These are phyloP conservation scores for Peronospora farinosa DNA, from an alignment of 352 stramenopile genomes.

Conservation along the genomic window DNA sequence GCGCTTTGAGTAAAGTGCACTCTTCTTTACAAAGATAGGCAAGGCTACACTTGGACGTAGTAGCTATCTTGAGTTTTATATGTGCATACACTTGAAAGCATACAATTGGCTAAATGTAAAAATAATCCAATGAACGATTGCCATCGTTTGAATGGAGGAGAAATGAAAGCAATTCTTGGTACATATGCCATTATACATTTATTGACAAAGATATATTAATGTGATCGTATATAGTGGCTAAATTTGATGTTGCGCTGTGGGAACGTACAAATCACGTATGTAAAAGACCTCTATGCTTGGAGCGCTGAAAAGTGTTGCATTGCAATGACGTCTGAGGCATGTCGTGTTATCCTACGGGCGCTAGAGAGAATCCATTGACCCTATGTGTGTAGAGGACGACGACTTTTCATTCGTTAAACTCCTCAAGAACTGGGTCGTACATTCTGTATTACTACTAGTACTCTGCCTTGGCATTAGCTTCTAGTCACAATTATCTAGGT, in stretches of 20 bases:
- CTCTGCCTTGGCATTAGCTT: too few species aligned
- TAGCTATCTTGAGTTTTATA: too few species aligned
- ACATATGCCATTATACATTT: background rate
- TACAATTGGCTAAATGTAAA: background rate
- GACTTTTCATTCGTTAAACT: slow-evolving; percentile 46
- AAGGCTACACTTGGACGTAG: too few species aligned
- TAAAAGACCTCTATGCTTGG: slow-evolving; percentile 19
- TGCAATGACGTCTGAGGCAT: slow-evolving; percentile 17
- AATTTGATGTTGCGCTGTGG: slow-evolving; percentile 15
- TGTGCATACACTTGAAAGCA: too few species aligned
- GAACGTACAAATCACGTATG: slow-evolving; percentile 17
- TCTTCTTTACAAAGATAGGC: too few species aligned
- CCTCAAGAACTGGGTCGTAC: slow-evolving; percentile 80
- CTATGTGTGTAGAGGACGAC: slow-evolving; percentile 83
- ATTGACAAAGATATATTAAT: background rate
- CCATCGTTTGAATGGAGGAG: background rate
- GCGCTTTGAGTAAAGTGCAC: too few species aligned
- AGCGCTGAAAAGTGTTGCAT: slow-evolving; percentile 32
- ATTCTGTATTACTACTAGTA: slow-evolving; percentile 14
- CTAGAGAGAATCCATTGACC: slow-evolving; percentile 46
- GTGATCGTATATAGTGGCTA: background rate
- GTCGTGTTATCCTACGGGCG: slow-evolving; percentile 31
- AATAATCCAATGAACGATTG: background rate
- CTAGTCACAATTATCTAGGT: too few species aligned
- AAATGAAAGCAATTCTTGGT: background rate